Conservation (phyloP, 768 basidiomycete genomes). For the Phylloporus scabripes region DNA sequence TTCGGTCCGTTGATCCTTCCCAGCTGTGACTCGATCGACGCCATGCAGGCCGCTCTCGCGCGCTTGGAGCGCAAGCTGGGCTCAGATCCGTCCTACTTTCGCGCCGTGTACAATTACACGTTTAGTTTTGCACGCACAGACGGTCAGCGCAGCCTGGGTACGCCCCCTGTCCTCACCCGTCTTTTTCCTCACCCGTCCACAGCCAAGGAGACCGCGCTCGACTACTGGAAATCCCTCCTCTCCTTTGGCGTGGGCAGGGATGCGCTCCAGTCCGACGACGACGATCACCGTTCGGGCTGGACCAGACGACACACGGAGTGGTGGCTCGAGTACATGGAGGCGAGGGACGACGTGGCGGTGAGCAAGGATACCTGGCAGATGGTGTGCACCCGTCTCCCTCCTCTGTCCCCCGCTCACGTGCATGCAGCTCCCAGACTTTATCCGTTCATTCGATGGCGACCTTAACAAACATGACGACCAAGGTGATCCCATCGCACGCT, state of each 20-base stretch:
- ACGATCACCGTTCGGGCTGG: slow-evolving; percentile 52
- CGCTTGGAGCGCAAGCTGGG: slow-evolving; percentile 54
- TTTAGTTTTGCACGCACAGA: slow-evolving; percentile 74
- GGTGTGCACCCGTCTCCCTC: slow-evolving; percentile 40
- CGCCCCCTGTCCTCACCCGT: slow-evolving; percentile 19
- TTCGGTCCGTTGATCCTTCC: slow-evolving; percentile 4
- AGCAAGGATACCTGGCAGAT: slow-evolving; percentile 89
- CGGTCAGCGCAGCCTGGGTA: slow-evolving; percentile 78
- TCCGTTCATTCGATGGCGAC: slow-evolving; percentile 65
- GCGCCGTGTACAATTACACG: slow-evolving; percentile 70
- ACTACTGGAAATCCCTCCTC: slow-evolving; percentile 74
- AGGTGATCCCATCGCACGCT: slow-evolving; percentile 39
- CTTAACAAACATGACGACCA: slow-evolving; percentile 74
- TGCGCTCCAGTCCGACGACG: slow-evolving; percentile 48
- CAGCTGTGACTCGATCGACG: slow-evolving; percentile 61
- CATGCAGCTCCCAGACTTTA: slow-evolving; percentile 69
- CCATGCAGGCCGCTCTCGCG: slow-evolving; percentile 53
- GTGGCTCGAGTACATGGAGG: slow-evolving; percentile 75
- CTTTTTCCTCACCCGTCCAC: slow-evolving; percentile 2
- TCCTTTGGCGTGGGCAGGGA: slow-evolving; percentile 65
- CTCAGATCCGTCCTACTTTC: slow-evolving; percentile 66
- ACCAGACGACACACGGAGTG: slow-evolving; percentile 52
- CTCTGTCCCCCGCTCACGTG: slow-evolving; percentile 4
- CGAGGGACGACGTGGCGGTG: slow-evolving; percentile 66
- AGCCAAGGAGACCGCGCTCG: slow-evolving; percentile 69